These are phyloP conservation scores for Phytophthora hybrid DNA, from an alignment of 352 stramenopile genomes.

Conservation along the genomic window DNA sequence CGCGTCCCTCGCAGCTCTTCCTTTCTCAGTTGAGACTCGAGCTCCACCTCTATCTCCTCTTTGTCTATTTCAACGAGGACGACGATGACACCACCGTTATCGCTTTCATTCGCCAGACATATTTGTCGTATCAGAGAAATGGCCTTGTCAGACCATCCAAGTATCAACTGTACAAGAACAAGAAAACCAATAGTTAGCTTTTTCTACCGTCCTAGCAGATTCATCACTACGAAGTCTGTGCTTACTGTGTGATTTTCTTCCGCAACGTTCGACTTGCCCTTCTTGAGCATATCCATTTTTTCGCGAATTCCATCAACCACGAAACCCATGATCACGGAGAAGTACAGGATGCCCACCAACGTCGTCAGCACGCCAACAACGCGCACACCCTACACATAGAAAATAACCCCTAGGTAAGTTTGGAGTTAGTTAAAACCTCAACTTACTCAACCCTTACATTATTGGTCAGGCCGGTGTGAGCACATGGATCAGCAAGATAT, in stretches of 20 bases:
- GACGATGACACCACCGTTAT: constrained; percentile 84
- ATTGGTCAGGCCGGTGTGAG: constrained; percentile 51
- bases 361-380: constrained; percentile 69
- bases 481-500: constrained; percentile 59
- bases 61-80: constrained; percentile 82
- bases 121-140: constrained; percentile 89
- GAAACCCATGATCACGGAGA: constrained; percentile 92
- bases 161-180: constrained; percentile 57
- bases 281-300: constrained; percentile 91
- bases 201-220: too few species aligned
- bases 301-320: constrained; percentile 90
- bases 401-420: background rate
- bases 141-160: constrained; percentile 90
- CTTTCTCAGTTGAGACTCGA: constrained; percentile 64
- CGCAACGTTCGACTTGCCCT: constrained; percentile 85
- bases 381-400: constrained; percentile 48
- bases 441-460: constrained; percentile 26
- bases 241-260: constrained; percentile 83
- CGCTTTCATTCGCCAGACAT: constrained; percentile 86
- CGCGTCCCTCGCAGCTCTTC: constrained; percentile 76
- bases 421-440: background rate
- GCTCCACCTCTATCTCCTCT: constrained; percentile 76
- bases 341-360: constrained; percentile 83
- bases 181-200: background rate
- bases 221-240: too few species aligned